These are phyloP conservation scores for Hypoxylon sp. DNA, from an alignment of 2,329 filamentous ascomycete species.

Conservation along the genomic window DNA sequence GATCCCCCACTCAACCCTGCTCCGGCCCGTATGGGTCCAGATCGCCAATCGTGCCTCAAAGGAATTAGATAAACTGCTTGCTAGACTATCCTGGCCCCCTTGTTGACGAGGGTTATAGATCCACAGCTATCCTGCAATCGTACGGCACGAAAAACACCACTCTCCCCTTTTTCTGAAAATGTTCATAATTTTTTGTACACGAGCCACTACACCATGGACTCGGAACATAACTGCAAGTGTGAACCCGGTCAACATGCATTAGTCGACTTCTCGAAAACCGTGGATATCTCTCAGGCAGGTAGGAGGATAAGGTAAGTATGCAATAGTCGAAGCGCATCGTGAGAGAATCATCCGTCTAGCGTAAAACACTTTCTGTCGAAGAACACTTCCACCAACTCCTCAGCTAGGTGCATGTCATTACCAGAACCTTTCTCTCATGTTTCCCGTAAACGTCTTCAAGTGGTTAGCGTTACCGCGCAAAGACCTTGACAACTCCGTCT, in stretches of 20 bases:
- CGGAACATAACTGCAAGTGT: slow-evolving; percentile 22
- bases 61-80: slow-evolving; percentile 15
- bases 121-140: slow-evolving; percentile 12
- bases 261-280: slow-evolving; percentile 13
- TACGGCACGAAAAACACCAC: slow-evolving; percentile 9
- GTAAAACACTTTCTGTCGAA: slow-evolving; percentile 23
- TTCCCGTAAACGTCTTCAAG: neutral
- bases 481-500: slow-evolving; percentile 96
- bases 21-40: neutral
- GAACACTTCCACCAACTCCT: slow-evolving; percentile 37
- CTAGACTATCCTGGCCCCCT: slow-evolving; percentile 16
- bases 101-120: slow-evolving; percentile 12
- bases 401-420: slow-evolving; percentile 24
- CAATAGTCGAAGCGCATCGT: slow-evolving; percentile 20
- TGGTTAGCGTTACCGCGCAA: slow-evolving; percentile 63
- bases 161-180: slow-evolving; percentile 28
- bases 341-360: slow-evolving; percentile 20
- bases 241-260: slow-evolving; percentile 28
- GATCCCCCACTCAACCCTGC: neutral
- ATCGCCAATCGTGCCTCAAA: slow-evolving; percentile 12
- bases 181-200: slow-evolving; percentile 36
- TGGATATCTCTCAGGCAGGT: slow-evolving; percentile 13
- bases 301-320: neutral
- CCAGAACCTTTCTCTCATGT: slow-evolving; percentile 14
- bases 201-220: slow-evolving; percentile 25